Conservation (phyloP, 2,329 filamentous ascomycete genomes). For the Achaetomium macrosporum region DNA sequence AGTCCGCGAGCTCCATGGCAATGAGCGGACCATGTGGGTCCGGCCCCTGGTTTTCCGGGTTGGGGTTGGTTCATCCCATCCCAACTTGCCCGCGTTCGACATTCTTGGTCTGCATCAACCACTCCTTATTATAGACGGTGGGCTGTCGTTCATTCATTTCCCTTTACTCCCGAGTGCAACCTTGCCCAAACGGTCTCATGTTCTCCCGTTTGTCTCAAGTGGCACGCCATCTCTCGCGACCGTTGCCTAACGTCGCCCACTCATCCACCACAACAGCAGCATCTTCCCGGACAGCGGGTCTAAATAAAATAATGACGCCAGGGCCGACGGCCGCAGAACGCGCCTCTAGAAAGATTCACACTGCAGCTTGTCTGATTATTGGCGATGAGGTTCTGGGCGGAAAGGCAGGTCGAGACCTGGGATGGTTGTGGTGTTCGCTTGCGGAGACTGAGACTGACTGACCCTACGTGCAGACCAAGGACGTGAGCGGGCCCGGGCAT, state of each 20-base stretch:
- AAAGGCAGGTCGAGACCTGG: conserved; percentile 56
- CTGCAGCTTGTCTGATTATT: conserved; percentile 88
- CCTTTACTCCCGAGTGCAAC: neutral
- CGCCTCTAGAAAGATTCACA: conserved; percentile 67
- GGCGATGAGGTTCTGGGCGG: conserved; percentile 95
- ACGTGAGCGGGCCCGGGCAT: conserved; percentile 20
- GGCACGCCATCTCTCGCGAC: conserved; percentile 60
- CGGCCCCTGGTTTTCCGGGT: neutral
- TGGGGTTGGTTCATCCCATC: neutral
- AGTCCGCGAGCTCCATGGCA: neutral
- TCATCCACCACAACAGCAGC: conserved; percentile 14
- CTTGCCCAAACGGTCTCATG: conserved; percentile 45
- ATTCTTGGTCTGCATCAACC: neutral
- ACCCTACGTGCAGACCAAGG: conserved; percentile 22
- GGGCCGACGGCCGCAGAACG: conserved; percentile 47
- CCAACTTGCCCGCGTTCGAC: neutral
- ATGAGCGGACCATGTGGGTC: neutral
- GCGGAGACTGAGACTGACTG: neutral
- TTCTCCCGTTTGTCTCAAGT: conserved; percentile 70
- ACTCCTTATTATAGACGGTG: too few relatives aligned
- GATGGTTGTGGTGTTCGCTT: neutral
- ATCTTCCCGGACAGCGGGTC: neutral
- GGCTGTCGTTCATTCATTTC: too few relatives aligned
- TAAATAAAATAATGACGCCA: conserved; percentile 38
- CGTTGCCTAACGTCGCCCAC: conserved; percentile 52